Evolutionary conservation across 352 stramenopile species (phyloP).

Genomic region (Phytophthora tentaculata): DNA sequence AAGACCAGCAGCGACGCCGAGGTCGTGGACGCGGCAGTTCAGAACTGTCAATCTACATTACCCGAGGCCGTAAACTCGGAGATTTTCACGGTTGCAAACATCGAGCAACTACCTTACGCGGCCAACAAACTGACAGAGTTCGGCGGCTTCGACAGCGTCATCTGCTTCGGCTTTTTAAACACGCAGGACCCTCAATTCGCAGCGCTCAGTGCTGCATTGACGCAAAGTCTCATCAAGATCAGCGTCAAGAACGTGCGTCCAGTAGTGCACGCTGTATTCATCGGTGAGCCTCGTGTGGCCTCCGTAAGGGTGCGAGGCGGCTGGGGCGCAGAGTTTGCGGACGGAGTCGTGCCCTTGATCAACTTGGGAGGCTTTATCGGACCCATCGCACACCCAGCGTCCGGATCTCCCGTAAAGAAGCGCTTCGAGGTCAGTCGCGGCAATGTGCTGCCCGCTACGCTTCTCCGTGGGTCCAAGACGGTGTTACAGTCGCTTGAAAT

Average conservation of each 20-base stretch:
- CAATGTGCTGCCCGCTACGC: slow-evolving; percentile 70
- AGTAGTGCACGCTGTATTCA: slow-evolving; percentile 80
- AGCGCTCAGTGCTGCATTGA: slow-evolving; percentile 60
- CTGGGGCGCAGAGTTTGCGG: slow-evolving; percentile 72
- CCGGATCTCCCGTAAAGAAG: slow-evolving; percentile 55
- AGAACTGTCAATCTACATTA: slow-evolving; percentile 61
- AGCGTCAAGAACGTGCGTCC: slow-evolving; percentile 83
- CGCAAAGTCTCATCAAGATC: slow-evolving; percentile 84
- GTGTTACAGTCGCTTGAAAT: slow-evolving; percentile 68
- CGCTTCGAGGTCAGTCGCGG: slow-evolving; percentile 66
- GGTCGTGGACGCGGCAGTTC: slow-evolving; percentile 66
- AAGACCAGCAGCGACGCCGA: slow-evolving; percentile 79
- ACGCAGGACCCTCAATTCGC: slow-evolving; percentile 66
- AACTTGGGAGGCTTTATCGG: slow-evolving; percentile 73
- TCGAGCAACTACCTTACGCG: slow-evolving; percentile 83
- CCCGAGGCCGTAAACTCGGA: slow-evolving; percentile 44
- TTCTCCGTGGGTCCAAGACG: slow-evolving; percentile 62
- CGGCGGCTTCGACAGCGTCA: slow-evolving; percentile 74
- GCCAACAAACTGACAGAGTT: slow-evolving; percentile 81
- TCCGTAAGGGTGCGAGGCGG: slow-evolving; percentile 77
- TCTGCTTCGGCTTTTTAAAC: slow-evolving; percentile 83
- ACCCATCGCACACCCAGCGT: slow-evolving; percentile 45
- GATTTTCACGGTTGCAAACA: slow-evolving; percentile 69
- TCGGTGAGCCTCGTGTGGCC: slow-evolving; percentile 75
- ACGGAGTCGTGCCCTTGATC: slow-evolving; percentile 63